Conservation (phyloP, 2,329 filamentous ascomycete genomes). For the Leptographium lundbergii region DNA sequence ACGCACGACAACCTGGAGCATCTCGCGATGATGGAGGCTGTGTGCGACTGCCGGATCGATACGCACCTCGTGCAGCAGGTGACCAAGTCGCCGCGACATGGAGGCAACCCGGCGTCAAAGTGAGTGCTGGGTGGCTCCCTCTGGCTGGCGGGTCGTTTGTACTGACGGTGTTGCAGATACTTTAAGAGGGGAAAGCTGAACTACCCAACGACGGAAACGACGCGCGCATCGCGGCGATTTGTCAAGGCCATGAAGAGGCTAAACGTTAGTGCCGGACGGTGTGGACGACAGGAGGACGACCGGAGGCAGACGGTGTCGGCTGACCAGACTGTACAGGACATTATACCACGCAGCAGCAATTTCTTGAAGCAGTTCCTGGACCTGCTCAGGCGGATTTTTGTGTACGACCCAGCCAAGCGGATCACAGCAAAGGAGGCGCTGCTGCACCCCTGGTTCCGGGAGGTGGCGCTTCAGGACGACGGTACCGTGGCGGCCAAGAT, state of each 20-base stretch:
- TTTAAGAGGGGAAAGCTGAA: constrained; percentile 55
- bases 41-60: constrained; percentile 48
- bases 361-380: constrained; percentile 53
- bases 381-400: constrained; percentile 52
- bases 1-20: constrained; percentile 63
- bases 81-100: constrained; percentile 43
- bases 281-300: too few relatives aligned
- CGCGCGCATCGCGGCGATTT: constrained; percentile 50
- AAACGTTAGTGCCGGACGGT: constrained; percentile 27
- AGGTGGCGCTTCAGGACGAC: constrained; percentile 49
- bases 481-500: constrained; percentile 57
- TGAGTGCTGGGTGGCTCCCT: constrained; percentile 20
- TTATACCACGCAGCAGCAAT: constrained; percentile 45
- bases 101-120: constrained; percentile 52
- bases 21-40: constrained; percentile 64
- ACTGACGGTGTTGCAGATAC: constrained; percentile 31
- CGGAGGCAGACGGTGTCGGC: not conserved
- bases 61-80: constrained; percentile 43
- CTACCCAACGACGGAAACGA: constrained; percentile 51
- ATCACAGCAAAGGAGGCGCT: constrained; percentile 56
- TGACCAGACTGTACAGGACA: constrained; percentile 35
- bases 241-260: constrained; percentile 62
- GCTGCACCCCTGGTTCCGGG: constrained; percentile 56
- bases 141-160: not conserved
- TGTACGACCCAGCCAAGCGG: constrained; percentile 52